A percentile compares a stretch with the other conserved stretches of the same genome.
phyloP scores from a whole-genome alignment of 176 grass and related monocot genomes.

The Leersia perrieri region DNA sequence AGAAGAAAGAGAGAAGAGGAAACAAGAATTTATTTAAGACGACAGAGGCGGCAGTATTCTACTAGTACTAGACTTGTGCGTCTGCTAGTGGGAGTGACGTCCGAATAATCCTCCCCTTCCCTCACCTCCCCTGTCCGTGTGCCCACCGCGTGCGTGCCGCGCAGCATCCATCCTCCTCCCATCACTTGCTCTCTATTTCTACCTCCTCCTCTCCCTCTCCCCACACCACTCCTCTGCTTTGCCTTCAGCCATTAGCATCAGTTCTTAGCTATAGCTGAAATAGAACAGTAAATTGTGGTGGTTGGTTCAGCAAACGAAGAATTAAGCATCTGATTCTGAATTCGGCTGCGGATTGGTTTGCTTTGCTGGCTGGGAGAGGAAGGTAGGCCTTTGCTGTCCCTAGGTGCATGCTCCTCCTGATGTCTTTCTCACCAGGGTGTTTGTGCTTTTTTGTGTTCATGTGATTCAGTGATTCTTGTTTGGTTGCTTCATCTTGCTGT shows the following conservation, averaged over 20 bases:
- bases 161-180: slow-evolving; percentile 1
- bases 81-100: slow-evolving; percentile 27
- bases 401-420: neutral
- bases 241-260: slow-evolving; percentile 8
- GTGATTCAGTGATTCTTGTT: neutral
- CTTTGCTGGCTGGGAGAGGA: neutral
- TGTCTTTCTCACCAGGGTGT: neutral
- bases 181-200: slow-evolving; percentile 35
- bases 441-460: neutral
- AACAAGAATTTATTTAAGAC: neutral
- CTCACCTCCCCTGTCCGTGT: too few species aligned
- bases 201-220: neutral
- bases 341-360: neutral
- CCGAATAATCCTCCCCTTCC: slow-evolving; percentile 29
- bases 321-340: neutral
- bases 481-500: neutral
- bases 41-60: neutral
- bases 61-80: neutral
- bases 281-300: neutral
- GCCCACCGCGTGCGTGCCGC: slow-evolving; percentile 17
- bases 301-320: neutral
- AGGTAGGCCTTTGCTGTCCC: neutral
- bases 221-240: neutral
- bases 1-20: too few species aligned
- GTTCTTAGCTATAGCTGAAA: neutral